Percentiles rank a stretch among this genome's conserved stretches.
Evolutionary conservation across 2,329 filamentous ascomycete species (phyloP).

Genomic region (Xylariaceae sp.): DNA sequence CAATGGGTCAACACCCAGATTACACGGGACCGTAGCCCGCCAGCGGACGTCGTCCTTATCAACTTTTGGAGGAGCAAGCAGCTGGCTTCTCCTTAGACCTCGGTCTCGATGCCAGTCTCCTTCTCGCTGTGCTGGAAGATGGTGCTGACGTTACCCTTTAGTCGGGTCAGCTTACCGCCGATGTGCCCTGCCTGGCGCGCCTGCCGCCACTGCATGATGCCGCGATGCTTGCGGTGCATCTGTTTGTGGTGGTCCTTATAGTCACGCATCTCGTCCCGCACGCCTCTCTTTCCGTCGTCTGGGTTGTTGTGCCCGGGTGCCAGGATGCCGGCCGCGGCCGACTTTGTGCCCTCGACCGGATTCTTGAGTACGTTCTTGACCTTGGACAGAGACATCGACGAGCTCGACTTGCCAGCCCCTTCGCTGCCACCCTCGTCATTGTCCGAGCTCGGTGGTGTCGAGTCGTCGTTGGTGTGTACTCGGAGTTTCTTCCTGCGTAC

Average conservation of each 20-base stretch:
- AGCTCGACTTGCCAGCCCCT: slow-evolving; percentile 4
- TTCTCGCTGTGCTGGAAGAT: slow-evolving; percentile 54
- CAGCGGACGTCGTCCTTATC: no score
- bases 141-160: slow-evolving; percentile 50
- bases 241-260: slow-evolving; percentile 52
- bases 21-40: no score
- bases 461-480: slow-evolving; percentile 26
- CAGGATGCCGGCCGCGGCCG: slow-evolving; percentile 20
- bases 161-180: slow-evolving; percentile 45
- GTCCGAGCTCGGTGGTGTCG: slow-evolving; percentile 20
- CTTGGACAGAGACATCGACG: slow-evolving; percentile 20
- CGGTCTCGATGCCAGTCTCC: slow-evolving; percentile 57
- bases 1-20: no score
- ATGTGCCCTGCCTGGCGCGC: slow-evolving; percentile 43
- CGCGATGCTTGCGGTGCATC: slow-evolving; percentile 58
- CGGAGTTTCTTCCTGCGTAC: slow-evolving; percentile 23
- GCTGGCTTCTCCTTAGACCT: slow-evolving; percentile 54
- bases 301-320: slow-evolving; percentile 30
- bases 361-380: slow-evolving; percentile 28
- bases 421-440: slow-evolving; percentile 27
- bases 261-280: slow-evolving; percentile 46
- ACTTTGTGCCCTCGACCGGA: slow-evolving; percentile 22
- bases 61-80: no score
- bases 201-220: slow-evolving; percentile 66
- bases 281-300: slow-evolving; percentile 36